phyloP scores from a whole-genome alignment of 1,139 yeast genomes.

The Suhomyces bokatorum region DNA sequence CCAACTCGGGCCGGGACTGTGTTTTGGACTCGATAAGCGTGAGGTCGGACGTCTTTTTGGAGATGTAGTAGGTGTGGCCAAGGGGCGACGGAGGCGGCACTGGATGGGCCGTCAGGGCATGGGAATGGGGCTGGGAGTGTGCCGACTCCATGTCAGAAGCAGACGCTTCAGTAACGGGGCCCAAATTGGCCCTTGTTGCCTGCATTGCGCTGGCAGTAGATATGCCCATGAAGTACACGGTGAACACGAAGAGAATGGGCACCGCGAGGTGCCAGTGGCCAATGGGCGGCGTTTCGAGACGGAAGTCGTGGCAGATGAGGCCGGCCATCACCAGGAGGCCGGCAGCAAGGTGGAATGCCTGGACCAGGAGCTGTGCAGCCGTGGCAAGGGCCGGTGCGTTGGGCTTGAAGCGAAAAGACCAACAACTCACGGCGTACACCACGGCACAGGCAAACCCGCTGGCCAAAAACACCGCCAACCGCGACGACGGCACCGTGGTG shows the following conservation, averaged over 20 bases:
- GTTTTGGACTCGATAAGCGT: constrained; percentile 14
- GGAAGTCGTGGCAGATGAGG: constrained; percentile 13
- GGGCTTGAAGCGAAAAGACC: not conserved
- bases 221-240: constrained; percentile 11
- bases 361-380: not conserved
- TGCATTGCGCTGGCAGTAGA: not conserved
- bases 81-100: not conserved
- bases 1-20: constrained; percentile 1
- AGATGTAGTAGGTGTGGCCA: not conserved
- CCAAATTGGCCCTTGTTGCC: not conserved
- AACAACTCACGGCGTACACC: not conserved
- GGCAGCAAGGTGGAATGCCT: constrained; percentile 19
- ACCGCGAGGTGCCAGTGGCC: constrained; percentile 12
- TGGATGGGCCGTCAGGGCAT: not conserved
- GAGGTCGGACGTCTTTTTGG: constrained; percentile 16
- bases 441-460: constrained; percentile 7
- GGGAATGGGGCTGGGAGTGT: not conserved
- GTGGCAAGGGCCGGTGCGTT: not conserved
- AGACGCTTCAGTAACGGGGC: not conserved
- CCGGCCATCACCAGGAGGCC: constrained; percentile 22
- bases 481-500: not conserved
- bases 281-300: not conserved
- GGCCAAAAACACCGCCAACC: constrained; percentile 7
- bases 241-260: constrained; percentile 14
- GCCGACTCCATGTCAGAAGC: constrained; percentile 4